Conservation (phyloP, 192 early-diverging fungal species). For the Coemansia nantahalensis region DNA sequence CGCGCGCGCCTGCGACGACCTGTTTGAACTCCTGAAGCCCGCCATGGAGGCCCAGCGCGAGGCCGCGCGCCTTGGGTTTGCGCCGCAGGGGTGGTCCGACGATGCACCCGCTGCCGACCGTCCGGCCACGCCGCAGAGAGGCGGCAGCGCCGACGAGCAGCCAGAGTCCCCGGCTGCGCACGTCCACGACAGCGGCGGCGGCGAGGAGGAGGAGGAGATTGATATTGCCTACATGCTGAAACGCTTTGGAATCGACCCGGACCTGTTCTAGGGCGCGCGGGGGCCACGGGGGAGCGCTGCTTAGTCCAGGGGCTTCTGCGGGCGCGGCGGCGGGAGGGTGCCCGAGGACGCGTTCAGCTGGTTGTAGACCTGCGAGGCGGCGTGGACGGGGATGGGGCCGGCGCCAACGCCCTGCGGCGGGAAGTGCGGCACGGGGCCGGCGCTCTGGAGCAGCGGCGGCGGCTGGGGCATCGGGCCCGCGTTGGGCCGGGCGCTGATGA, state of each 20-base stretch:
- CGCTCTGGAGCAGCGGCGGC: constrained; percentile 5
- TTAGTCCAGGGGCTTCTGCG: constrained; percentile 39
- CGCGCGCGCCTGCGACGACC: constrained; percentile 27
- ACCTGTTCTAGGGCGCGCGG: constrained; percentile 32
- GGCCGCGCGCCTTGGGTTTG: constrained; percentile 9
- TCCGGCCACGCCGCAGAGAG: too few species aligned
- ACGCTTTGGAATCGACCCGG: constrained; percentile 33
- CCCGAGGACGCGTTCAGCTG: constrained; percentile 22
- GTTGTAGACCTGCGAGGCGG: constrained; percentile 19
- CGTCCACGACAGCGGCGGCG: too few species aligned
- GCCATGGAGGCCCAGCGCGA: constrained; percentile 37
- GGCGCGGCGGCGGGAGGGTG: constrained; percentile 34
- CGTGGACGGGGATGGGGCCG: constrained; percentile 9
- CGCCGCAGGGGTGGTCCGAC: too few species aligned
- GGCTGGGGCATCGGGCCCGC: not conserved
- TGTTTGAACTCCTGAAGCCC: constrained; percentile 39
- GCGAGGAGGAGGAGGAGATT: constrained; percentile 1
- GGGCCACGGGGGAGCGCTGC: not conserved
- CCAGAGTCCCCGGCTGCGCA: too few species aligned
- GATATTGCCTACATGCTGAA: constrained; percentile 36
- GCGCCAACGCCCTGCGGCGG: constrained; percentile 10
- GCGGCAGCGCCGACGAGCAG: too few species aligned
- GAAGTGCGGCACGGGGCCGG: constrained; percentile 24
- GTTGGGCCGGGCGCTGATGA: constrained; percentile 18
- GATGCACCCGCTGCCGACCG: too few species aligned